phyloP scores from a whole-genome alignment of 164 flowering plant genomes.

The Buxus sempervirens region DNA sequence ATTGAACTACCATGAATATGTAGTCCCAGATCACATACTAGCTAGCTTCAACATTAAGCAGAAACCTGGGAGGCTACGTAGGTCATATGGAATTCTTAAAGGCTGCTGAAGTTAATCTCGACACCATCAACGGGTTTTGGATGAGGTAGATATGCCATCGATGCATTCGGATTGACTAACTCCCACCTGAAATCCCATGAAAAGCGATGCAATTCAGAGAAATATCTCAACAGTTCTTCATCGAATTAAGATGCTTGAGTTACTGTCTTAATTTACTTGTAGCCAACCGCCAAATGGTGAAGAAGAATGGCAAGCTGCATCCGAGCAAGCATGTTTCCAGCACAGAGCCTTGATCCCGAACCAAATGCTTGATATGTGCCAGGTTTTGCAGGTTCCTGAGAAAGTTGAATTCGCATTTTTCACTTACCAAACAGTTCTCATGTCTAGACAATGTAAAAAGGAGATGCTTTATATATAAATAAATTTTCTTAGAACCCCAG shows the following conservation, averaged over 20 bases:
- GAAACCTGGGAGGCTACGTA: too few relatives aligned
- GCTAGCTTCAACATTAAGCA: too few relatives aligned
- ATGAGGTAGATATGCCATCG: slow-evolving; percentile 32
- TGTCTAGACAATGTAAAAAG: too few relatives aligned
- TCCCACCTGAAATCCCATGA: slow-evolving; percentile 29
- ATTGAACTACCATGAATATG: too few relatives aligned
- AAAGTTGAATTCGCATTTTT: neutral
- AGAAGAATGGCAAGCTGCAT: slow-evolving; percentile 39
- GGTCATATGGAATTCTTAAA: slow-evolving; percentile 15
- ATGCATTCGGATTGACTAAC: slow-evolving; percentile 33
- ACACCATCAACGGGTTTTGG: slow-evolving; percentile 38
- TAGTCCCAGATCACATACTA: too few relatives aligned
- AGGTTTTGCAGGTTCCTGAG: slow-evolving; percentile 35
- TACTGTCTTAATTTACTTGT: slow-evolving; percentile 30
- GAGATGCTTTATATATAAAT: too few relatives aligned
- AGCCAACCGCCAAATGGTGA: slow-evolving; percentile 45
- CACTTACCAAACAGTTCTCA: too few relatives aligned
- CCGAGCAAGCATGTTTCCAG: slow-evolving; percentile 54
- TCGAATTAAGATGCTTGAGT: neutral
- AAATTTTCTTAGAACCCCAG: too few relatives aligned
- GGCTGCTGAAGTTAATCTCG: slow-evolving; percentile 24
- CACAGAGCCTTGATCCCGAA: slow-evolving; percentile 43
- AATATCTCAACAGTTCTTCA: neutral
- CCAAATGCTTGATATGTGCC: too few relatives aligned
- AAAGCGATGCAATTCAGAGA: neutral